phyloP scores from a whole-genome alignment of 1,284 basidiomycete genomes.

The Ganoderma multipileum region DNA sequence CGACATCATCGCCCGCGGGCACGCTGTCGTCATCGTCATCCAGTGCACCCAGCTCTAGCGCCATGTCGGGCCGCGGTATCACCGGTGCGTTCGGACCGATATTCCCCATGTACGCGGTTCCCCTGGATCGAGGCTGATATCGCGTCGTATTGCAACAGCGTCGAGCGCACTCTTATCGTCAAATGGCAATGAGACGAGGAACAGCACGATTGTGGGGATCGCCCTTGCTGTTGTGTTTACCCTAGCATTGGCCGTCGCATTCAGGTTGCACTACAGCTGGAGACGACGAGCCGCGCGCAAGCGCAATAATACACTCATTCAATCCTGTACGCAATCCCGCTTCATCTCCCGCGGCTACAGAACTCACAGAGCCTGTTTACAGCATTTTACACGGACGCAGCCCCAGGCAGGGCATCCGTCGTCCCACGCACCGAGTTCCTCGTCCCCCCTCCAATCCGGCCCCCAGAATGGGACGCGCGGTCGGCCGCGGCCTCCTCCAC shows the following conservation, averaged over 20 bases:
- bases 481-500: background rate
- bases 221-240: slow-evolving; percentile 9
- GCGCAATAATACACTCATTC: background rate
- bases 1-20: background rate
- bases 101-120: background rate
- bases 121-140: background rate
- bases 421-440: background rate
- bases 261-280: slow-evolving; percentile 6
- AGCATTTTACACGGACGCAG: background rate
- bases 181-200: background rate
- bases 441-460: background rate
- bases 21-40: background rate
- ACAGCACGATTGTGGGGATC: slow-evolving; percentile 19
- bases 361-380: background rate
- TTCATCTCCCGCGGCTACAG: background rate
- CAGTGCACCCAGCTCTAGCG: too few species aligned
- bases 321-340: background rate
- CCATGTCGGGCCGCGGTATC: too few species aligned
- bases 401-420: background rate
- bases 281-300: slow-evolving; percentile 1
- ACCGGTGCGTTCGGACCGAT: background rate
- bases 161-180: background rate
- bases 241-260: background rate
- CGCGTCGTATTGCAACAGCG: background rate
- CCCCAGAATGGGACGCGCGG: background rate